phyloP scores from a whole-genome alignment of 1,284 basidiomycete species.

The Athelia sp. region DNA sequence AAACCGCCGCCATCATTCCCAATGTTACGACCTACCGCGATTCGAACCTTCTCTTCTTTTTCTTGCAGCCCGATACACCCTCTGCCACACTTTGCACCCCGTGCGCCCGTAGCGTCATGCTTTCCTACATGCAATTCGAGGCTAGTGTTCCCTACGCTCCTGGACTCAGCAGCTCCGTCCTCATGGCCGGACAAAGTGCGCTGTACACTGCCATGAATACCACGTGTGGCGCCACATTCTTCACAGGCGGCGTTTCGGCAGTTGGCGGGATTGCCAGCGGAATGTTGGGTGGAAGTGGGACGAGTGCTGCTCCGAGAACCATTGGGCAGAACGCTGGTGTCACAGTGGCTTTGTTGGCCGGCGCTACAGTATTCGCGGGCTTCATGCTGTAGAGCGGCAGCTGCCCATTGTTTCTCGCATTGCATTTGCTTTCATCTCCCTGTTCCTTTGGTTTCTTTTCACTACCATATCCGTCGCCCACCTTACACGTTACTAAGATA shows the following conservation, averaged over 20 bases:
- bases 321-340: constrained; percentile 7
- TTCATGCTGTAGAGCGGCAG: background rate
- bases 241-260: constrained; percentile 58
- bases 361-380: constrained; percentile 11
- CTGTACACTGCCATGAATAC: constrained; percentile 60
- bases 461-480: too few relatives aligned
- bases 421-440: too few relatives aligned
- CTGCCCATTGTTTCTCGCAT: too few relatives aligned
- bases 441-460: too few relatives aligned
- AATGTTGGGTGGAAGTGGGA: constrained; percentile 12
- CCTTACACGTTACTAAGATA: too few relatives aligned
- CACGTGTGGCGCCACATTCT: constrained; percentile 61
- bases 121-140: constrained; percentile 75
- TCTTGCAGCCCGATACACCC: constrained; percentile 53
- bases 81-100: constrained; percentile 64
- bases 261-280: constrained; percentile 54
- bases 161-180: constrained; percentile 58
- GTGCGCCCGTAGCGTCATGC: constrained; percentile 75
- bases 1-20: constrained; percentile 39
- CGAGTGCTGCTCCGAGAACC: constrained; percentile 20
- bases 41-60: constrained; percentile 76
- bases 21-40: constrained; percentile 62
- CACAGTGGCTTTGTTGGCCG: constrained; percentile 9
- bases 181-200: constrained; percentile 60
- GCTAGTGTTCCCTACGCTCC: constrained; percentile 65